Evolutionary conservation across 2,329 filamentous ascomycete species (phyloP).

Genomic region (Fusarium sp.): DNA sequence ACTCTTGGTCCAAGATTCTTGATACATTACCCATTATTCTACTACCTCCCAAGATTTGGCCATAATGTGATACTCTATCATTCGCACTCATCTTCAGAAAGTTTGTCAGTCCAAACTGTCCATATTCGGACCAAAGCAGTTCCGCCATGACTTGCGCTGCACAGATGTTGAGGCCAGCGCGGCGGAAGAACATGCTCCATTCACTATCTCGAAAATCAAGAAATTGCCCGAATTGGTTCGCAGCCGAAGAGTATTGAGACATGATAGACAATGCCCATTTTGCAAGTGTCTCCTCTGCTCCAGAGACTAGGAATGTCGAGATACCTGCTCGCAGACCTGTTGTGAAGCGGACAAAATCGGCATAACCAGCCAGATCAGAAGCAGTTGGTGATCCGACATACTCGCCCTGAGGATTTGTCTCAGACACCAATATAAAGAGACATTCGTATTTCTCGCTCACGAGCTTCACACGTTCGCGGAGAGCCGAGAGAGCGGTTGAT

Average conservation of each 20-base stretch:
- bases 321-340: conserved; percentile 54
- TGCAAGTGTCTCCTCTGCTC: conserved; percentile 61
- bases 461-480: conserved; percentile 66
- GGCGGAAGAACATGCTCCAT: conserved; percentile 53
- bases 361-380: conserved; percentile 59
- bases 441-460: conserved; percentile 72
- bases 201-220: conserved; percentile 56
- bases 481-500: conserved; percentile 53
- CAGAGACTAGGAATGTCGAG: conserved; percentile 60
- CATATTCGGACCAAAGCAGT: conserved; percentile 42
- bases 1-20: conserved; percentile 19
- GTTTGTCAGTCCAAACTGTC: conserved; percentile 44
- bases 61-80: conserved; percentile 44
- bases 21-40: conserved; percentile 37
- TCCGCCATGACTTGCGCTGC: conserved; percentile 51
- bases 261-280: conserved; percentile 67
- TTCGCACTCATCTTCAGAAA: conserved; percentile 49
- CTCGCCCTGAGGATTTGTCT: conserved; percentile 58
- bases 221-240: conserved; percentile 47
- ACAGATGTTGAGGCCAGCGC: conserved; percentile 52
- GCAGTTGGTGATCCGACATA: conserved; percentile 51
- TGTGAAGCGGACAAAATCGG: conserved; percentile 63
- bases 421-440: conserved; percentile 75
- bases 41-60: conserved; percentile 44
- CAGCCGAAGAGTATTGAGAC: conserved; percentile 54